These are phyloP conservation scores for Microbotryum lychnidis-dioicae DNA, from an alignment of 1,284 basidiomycete species.

Conservation along the genomic window DNA sequence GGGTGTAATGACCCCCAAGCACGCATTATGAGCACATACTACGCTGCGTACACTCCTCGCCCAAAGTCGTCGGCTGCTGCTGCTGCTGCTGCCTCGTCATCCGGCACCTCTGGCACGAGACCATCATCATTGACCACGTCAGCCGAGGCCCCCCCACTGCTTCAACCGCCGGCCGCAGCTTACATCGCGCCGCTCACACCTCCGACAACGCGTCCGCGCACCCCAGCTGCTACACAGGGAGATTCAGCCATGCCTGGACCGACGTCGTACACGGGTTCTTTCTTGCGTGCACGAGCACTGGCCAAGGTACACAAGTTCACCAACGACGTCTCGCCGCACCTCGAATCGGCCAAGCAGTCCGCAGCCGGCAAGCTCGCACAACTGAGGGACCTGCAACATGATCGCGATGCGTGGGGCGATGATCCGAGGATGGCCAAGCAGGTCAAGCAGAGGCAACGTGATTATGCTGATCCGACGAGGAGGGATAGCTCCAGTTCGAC, in stretches of 20 bases:
- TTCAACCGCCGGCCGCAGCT: not conserved
- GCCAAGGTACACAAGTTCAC: slow-evolving; percentile 9
- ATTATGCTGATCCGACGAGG: slow-evolving; percentile 1
- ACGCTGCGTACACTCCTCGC: no score
- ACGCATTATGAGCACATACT: no score
- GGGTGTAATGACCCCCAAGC: no score
- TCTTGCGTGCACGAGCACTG: slow-evolving; percentile 12
- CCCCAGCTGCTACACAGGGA: not conserved
- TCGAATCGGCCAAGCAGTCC: slow-evolving; percentile 1
- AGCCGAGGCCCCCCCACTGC: no score
- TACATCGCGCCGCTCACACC: not conserved
- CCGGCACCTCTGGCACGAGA: no score
- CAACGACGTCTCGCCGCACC: slow-evolving; percentile 3
- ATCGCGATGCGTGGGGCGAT: no score
- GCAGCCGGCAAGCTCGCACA: not conserved
- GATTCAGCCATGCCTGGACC: not conserved
- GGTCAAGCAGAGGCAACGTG: not conserved
- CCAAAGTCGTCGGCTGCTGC: no score
- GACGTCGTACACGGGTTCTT: not conserved
- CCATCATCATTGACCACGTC: no score
- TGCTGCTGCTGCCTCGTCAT: no score
- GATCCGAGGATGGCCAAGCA: no score
- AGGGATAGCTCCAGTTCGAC: not conserved
- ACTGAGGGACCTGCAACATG: not conserved
- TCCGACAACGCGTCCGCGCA: not conserved